Conservation (phyloP, 2,329 filamentous ascomycete species). For the Aspergillus piperis region DNA sequence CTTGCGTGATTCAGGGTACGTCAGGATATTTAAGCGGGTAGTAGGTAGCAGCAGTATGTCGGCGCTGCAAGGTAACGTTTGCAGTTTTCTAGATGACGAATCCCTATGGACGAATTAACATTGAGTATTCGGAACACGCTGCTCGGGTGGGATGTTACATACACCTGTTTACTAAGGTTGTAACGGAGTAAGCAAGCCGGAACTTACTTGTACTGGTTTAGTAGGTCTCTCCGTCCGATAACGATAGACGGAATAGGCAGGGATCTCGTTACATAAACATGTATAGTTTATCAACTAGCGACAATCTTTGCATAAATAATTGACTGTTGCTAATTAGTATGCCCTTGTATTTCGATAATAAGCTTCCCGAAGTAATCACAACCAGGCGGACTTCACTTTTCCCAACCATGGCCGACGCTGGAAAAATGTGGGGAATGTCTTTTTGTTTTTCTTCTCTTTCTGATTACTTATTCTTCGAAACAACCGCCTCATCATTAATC, state of each 20-base stretch:
- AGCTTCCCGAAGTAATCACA: no score
- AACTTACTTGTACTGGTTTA: background rate
- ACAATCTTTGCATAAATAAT: no score
- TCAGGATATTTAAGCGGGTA: background rate
- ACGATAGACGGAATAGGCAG: background rate
- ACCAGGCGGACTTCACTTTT: no score
- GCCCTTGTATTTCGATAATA: no score
- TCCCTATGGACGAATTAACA: background rate
- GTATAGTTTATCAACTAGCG: background rate
- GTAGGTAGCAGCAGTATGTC: background rate
- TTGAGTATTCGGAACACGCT: background rate
- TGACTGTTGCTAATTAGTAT: no score
- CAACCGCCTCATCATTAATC: no score
- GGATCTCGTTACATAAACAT: background rate
- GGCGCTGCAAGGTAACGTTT: background rate
- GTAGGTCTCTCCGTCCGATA: background rate
- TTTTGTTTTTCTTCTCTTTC: no score
- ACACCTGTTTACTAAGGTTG: background rate
- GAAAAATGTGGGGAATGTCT: no score
- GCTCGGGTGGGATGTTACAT: background rate
- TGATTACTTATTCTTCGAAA: no score
- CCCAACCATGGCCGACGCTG: no score
- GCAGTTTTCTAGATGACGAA: constrained; percentile 4
- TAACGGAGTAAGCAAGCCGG: background rate
- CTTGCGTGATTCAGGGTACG: background rate